Base-by-base conservation (phyloP, 78 protist genomes). In the Mantamonas sphyraenae region DNA sequence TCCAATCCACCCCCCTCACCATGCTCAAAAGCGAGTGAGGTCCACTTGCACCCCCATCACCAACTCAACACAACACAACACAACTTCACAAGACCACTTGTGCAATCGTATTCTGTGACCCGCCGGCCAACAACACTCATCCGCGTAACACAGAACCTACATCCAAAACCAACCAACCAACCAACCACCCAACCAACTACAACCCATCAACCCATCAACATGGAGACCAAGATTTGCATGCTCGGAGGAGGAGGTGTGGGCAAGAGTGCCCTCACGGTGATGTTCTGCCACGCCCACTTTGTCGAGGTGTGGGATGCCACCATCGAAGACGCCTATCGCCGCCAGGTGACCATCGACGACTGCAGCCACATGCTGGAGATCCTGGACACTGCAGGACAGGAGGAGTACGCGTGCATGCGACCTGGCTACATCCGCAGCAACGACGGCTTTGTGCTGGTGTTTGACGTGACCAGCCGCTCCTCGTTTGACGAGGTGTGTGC, bases 361-460 rank as follows among this genome's bases (percentile, higher is more conserved):
- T 55, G 45, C 43, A 0, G 31, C 5, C 9, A 55, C 31, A 16
- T 45, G 57, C 53, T 64, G 8, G 60, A 31, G 5, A 47, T 47
- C 53, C 53, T 47, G 12, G 53, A 47, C 53, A 47, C 53, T 47
- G 53, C 53, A 19, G 53, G 53, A 16, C 53, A 47, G 53, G 53
- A 47, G 53, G 53, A 47, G 16, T 16, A 19, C 16, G 16, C 53
- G 28, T 12, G 28, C 53, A 47, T 47, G 53, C 53, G 53, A 47
- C 28, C 12, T 47, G 28, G 16, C 28, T 47, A 47, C 16, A 47
- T 47, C 28, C 53, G 53, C 12, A 47, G 53, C 16, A 16, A 16
- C 31, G 75, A 85, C 37, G 90, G 86, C 61, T 88, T 82, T 57
- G 37, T 83, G 37, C 58, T 80, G 33, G 93, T 88, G 39, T 88